Conservation (phyloP, 2,329 filamentous ascomycete species). For the Domatiomyces globalis region DNA sequence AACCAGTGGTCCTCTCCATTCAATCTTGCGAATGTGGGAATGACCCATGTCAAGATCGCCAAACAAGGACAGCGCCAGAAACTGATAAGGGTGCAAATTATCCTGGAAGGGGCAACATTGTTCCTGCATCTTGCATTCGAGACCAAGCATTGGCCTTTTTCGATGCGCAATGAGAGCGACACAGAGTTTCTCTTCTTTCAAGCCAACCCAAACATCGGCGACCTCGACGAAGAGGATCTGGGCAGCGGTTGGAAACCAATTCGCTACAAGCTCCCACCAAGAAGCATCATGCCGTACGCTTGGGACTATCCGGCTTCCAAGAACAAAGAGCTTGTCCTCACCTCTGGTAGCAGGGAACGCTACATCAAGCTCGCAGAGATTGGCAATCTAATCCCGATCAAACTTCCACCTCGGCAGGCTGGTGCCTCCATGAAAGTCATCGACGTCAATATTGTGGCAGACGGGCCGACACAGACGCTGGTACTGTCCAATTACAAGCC, state of each 20-base stretch:
- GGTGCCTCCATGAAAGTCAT: slow-evolving; percentile 65
- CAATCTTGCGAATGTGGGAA: slow-evolving; percentile 90
- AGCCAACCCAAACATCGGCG: slow-evolving; percentile 79
- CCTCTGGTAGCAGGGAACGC: slow-evolving; percentile 62
- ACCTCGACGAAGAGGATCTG: slow-evolving; percentile 63
- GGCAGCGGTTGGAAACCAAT: slow-evolving; percentile 83
- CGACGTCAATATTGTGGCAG: slow-evolving; percentile 89
- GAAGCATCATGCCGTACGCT: slow-evolving; percentile 98
- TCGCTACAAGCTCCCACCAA: slow-evolving; percentile 74
- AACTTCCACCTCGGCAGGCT: slow-evolving; percentile 54
- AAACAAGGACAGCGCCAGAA: slow-evolving; percentile 80
- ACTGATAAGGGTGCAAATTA: slow-evolving; percentile 71
- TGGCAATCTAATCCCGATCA: slow-evolving; percentile 89
- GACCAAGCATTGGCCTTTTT: slow-evolving; percentile 93
- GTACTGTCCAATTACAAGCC: slow-evolving; percentile 87
- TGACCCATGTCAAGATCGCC: slow-evolving; percentile 82
- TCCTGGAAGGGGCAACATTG: slow-evolving; percentile 86
- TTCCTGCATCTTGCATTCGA: slow-evolving; percentile 85
- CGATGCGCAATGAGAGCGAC: slow-evolving; percentile 96
- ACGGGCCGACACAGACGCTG: slow-evolving; percentile 87
- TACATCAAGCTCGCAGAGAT: slow-evolving; percentile 95
- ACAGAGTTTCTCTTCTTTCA: slow-evolving; percentile 95
- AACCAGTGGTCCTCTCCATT: slow-evolving; percentile 97
- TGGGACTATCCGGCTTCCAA: slow-evolving; percentile 99
- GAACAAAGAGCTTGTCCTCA: slow-evolving; percentile 80